These are phyloP conservation scores for Aspergillus sclerotioniger DNA, from an alignment of 495 filamentous ascomycete genomes.

Conservation along the genomic window DNA sequence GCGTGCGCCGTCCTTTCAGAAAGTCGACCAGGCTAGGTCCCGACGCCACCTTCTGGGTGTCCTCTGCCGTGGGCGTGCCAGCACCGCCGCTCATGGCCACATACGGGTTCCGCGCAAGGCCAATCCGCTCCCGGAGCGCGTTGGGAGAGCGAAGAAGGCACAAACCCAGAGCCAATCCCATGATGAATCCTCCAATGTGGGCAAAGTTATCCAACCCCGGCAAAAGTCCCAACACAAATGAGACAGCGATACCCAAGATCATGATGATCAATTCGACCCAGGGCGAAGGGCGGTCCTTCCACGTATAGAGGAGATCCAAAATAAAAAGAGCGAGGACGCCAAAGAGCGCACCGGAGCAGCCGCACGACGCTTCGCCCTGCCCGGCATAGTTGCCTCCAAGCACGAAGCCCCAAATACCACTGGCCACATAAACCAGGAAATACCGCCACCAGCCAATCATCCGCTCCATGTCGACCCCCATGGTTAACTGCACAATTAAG, in stretches of 20 bases:
- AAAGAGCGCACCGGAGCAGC: constrained; percentile 86
- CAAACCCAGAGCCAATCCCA: constrained; percentile 84
- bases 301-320: constrained; percentile 89
- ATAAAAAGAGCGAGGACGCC: constrained; percentile 85
- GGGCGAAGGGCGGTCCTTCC: constrained; percentile 71
- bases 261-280: constrained; percentile 81
- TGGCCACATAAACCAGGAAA: constrained; percentile 79
- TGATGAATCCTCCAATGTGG: constrained; percentile 93
- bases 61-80: constrained; percentile 18
- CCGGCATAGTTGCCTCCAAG: constrained; percentile 91
- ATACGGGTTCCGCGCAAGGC: constrained; percentile 63
- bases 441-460: constrained; percentile 84
- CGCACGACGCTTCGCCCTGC: constrained; percentile 73
- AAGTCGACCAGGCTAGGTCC: constrained; percentile 25
- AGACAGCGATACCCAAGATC: constrained; percentile 77
- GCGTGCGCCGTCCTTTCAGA: constrained; percentile 40
- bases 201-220: constrained; percentile 96
- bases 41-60: constrained; percentile 28
- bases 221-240: constrained; percentile 87
- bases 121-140: constrained; percentile 71
- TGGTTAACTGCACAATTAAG: constrained; percentile 79
- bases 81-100: constrained; percentile 53
- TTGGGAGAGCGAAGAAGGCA: constrained; percentile 86
- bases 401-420: constrained; percentile 95
- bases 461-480: constrained; percentile 87